Conservation (phyloP, 1,139 yeast genomes). For the Sugiyamaella grinbergsii region DNA sequence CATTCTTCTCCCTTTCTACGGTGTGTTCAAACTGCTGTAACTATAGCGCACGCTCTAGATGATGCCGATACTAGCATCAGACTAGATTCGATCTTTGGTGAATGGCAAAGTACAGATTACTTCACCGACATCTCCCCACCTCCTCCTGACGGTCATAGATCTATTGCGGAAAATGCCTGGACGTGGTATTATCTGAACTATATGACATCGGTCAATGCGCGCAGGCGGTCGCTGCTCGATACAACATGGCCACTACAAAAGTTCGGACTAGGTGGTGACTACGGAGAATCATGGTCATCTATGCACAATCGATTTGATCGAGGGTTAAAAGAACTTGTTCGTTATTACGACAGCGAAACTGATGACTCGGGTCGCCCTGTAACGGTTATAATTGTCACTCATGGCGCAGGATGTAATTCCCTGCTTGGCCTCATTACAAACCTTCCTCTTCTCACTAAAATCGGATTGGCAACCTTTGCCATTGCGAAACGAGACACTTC, state of each 20-base stretch:
- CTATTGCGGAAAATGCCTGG: constrained; percentile 35
- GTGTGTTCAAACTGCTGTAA: constrained; percentile 44
- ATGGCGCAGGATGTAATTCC: constrained; percentile 47
- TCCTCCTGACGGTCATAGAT: constrained; percentile 40
- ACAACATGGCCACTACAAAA: constrained; percentile 37
- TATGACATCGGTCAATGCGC: background rate
- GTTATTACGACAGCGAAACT: constrained; percentile 28
- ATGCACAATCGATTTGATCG: constrained; percentile 42
- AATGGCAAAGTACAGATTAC: constrained; percentile 47
- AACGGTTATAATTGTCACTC: constrained; percentile 44
- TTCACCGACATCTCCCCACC: constrained; percentile 43
- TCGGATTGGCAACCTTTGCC: constrained; percentile 41
- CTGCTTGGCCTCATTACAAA: constrained; percentile 40
- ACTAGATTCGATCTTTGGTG: constrained; percentile 44
- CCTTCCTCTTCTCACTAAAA: constrained; percentile 40
- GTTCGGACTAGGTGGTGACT: constrained; percentile 43
- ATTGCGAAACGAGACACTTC: constrained; percentile 26
- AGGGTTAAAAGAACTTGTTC: constrained; percentile 37
- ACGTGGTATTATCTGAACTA: constrained; percentile 29
- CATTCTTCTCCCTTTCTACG: constrained; percentile 46
- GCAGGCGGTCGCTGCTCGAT: constrained; percentile 23
- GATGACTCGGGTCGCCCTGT: constrained; percentile 15
- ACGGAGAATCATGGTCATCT: constrained; percentile 44
- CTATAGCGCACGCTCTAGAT: constrained; percentile 33
- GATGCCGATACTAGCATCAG: constrained; percentile 30